Base-by-base conservation (phyloP, 2,329 filamentous ascomycete species). In the Pseudogymnoascus sp. region DNA sequence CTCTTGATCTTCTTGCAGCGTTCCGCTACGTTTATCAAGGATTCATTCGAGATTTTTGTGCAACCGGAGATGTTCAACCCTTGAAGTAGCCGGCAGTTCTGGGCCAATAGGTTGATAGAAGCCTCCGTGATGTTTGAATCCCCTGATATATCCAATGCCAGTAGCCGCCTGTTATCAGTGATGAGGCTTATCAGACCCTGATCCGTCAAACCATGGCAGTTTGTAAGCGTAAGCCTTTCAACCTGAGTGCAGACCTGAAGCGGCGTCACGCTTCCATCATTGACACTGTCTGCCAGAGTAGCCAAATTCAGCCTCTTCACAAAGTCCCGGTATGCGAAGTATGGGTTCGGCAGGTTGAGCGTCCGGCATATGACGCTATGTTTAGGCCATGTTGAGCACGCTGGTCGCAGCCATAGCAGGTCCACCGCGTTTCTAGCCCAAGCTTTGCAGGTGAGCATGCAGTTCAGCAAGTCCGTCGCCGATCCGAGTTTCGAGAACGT, bases 361-460 rank as follows among this genome's bases (percentile, higher is more conserved):
- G 93, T 93, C 64, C 83, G 81, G 72, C 92, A 93, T 68, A 99
- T 95, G 68, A 80, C 88, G 71, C 86, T 81, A 70, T 97, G 86
- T 73, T 92, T 92, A 11, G 82, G 77, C 89, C 91, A 97, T 70
- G 87, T 91, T 71, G 89, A 92, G 78, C 95, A 97, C 28, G 91
- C 87, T 1, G 95, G 95, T 40, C 95, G 85, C 75, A 97, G 93
- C 95, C 95, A 99, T 21, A 99, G 82, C 68, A 96, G 83, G 67
- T 95, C 93, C 69, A 97, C 95, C 61, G 90, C 88, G 73, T 97
- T 97, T 67, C 89, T 83, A 28, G 95, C 90, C 95, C 95, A 99
- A 67, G 88, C 86, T 76, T 92, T 93, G 72, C 88, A 97, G n/a
- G 96, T 93, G 68, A 95, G 81, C 90, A 97, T 93, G 76, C 90